phyloP scores from a whole-genome alignment of 2,329 filamentous ascomycete species.

The Cryphonectria carpinicola region DNA sequence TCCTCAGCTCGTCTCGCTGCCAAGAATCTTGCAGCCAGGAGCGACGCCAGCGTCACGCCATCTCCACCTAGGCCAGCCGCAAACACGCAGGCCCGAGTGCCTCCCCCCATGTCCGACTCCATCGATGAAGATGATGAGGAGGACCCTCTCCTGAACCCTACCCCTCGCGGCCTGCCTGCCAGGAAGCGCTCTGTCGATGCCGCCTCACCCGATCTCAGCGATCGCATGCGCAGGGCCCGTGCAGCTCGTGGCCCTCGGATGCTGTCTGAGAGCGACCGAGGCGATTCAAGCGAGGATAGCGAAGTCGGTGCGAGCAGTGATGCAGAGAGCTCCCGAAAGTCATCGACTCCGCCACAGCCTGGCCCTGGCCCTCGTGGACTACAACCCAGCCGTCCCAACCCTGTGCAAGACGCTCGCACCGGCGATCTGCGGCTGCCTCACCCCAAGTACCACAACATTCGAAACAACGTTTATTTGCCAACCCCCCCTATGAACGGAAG shows the following conservation, averaged over 20 bases:
- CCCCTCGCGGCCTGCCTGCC: neutral
- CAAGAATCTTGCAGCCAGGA: neutral
- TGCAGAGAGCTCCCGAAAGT: neutral
- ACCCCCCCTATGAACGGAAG: too few relatives aligned
- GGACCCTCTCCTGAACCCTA: constrained; percentile 13
- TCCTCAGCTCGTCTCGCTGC: constrained; percentile 17
- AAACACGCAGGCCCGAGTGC: neutral
- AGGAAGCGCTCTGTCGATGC: neutral
- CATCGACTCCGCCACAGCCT: neutral
- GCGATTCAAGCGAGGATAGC: neutral
- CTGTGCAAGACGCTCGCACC: constrained; percentile 4
- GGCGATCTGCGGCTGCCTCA: constrained; percentile 1
- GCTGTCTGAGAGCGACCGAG: neutral
- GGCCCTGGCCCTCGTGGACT: neutral
- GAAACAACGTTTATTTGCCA: neutral
- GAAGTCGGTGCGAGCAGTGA: neutral
- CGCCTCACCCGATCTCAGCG: constrained; percentile 6
- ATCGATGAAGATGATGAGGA: constrained; percentile 20
- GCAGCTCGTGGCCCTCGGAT: neutral
- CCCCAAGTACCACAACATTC: neutral
- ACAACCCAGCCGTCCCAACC: constrained; percentile 3
- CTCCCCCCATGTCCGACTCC: constrained; percentile 7
- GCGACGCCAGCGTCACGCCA: neutral
- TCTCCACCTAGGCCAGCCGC: neutral
- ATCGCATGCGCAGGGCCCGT: constrained; percentile 11